Conservation (phyloP, 495 filamentous ascomycete genomes). For the Parathielavia appendiculata region DNA sequence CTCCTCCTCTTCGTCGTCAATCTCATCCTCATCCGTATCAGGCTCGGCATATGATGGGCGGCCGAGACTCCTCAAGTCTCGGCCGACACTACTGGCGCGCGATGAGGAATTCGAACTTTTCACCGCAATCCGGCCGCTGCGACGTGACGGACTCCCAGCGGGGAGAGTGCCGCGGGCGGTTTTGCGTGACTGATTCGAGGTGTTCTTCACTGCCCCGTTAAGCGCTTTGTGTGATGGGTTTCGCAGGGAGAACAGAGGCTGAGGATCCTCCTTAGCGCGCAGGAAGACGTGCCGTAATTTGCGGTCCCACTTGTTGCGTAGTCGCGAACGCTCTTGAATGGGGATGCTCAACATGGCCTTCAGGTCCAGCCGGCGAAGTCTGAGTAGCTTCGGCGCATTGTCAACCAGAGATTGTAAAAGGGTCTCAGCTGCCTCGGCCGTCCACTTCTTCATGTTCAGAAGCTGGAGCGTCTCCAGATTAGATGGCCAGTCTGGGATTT, state of each 20-base stretch:
- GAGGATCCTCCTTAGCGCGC: slow-evolving; percentile 49
- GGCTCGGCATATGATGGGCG: slow-evolving; percentile 31
- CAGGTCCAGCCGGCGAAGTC: slow-evolving; percentile 62
- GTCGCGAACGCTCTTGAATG: slow-evolving; percentile 70
- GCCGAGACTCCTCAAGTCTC: slow-evolving; percentile 13
- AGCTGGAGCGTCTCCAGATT: slow-evolving; percentile 66
- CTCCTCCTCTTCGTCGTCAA: slow-evolving; percentile 8
- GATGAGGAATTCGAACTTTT: slow-evolving; percentile 20
- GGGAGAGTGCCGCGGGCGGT: neutral
- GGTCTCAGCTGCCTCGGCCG: slow-evolving; percentile 54
- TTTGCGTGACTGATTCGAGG: neutral
- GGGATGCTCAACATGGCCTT: slow-evolving; percentile 67
- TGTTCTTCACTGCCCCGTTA: neutral
- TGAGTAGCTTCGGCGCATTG: slow-evolving; percentile 54
- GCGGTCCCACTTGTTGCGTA: slow-evolving; percentile 67
- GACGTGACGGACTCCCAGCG: slow-evolving; percentile 13
- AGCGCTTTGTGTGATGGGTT: slow-evolving; percentile 9
- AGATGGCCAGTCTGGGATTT: slow-evolving; percentile 71
- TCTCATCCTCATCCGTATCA: slow-evolving; percentile 34
- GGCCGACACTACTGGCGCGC: slow-evolving; percentile 21
- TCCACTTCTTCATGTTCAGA: slow-evolving; percentile 67
- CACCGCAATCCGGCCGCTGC: slow-evolving; percentile 26
- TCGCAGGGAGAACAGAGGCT: slow-evolving; percentile 30
- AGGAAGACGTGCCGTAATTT: slow-evolving; percentile 61
- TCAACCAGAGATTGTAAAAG: slow-evolving; percentile 74